Evolutionary conservation across 257 asterid genomes (phyloP), one percentile per base, ranked within the genome.

Genomic region (Rauvolfia tetraphylla): DNA sequence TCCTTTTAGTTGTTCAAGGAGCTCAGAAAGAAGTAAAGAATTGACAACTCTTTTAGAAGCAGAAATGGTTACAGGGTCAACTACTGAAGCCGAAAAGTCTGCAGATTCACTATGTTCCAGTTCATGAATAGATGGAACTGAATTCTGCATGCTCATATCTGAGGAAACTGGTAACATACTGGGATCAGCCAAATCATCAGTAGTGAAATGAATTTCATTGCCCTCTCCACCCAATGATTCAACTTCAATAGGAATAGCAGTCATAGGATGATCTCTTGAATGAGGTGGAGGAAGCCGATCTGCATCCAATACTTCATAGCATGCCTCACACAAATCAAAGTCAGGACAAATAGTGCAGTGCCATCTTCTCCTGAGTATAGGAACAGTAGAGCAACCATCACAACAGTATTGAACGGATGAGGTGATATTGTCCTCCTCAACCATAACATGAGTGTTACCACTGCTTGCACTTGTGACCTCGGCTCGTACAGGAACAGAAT

Each of bases 341-440:
- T 95, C 99, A 33, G 99, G 98, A 82, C 99, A 95, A 84, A 95
- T 83, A 75, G 97, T 85, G 78, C 99, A 95, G 81, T 95, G 99
- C 99, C 99, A 95, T 79, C 99, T 89, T 42, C 96, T 90, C 84
- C 99, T 88, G 77, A 86, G 86, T 68, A 95, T 95, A 78, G 99
- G 99, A 82, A 93, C 99, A 76, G 98, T 91, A 69, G 99, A 95
- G 83, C 99, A 95, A 63, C 98, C 98, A 79, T 95, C 99, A 85
- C 99, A 95, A 78, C 98, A 91, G 84, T 93, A 95, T 76, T 95
- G 99, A 46, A 95, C 98, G 51, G 99, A 90, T 75, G 99, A 95
- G 51, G 98, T 93, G 72, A 90, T 88, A 62, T 94, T 88, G 83
- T 93, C 99, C 77, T 95, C 99, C 79, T 93, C 99, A 63, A 87